Percentiles rank a stretch among this genome's conserved stretches.
Conservation (phyloP, 352 stramenopile species). For the Pythium dissimile region DNA sequence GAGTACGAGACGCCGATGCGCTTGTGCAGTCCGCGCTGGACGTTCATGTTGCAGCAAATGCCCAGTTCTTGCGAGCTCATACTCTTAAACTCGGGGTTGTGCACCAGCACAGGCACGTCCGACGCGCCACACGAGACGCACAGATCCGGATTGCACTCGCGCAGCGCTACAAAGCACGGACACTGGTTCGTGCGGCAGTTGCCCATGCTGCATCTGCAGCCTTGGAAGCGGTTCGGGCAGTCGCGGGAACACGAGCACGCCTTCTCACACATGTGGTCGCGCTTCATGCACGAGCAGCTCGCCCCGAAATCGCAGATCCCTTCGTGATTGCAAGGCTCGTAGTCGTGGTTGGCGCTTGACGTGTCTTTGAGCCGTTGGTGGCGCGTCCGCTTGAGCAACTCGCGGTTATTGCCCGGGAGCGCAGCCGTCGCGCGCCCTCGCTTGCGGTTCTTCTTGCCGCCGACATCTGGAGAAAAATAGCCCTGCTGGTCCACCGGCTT, state of each 20-base stretch:
- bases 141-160: conserved; percentile 58
- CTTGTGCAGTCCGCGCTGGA: conserved; percentile 32
- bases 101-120: conserved; percentile 32
- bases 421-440: conserved; percentile 28
- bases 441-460: conserved; percentile 38
- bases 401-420: conserved; percentile 41
- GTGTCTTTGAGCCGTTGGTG: conserved; percentile 68
- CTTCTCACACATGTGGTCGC: conserved; percentile 79
- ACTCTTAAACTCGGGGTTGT: conserved; percentile 15
- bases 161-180: conserved; percentile 45
- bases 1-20: conserved; percentile 43
- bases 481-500: conserved; percentile 15
- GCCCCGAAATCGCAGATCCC: conserved; percentile 46
- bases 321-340: conserved; percentile 78
- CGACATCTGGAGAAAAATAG: conserved; percentile 40
- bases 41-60: conserved; percentile 34
- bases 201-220: conserved; percentile 36
- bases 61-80: conserved; percentile 16
- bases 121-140: conserved; percentile 44
- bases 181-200: conserved; percentile 47
- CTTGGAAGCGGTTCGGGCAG: conserved; percentile 68
- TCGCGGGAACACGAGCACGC: conserved; percentile 78
- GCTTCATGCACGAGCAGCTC: conserved; percentile 69
- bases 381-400: conserved; percentile 55
- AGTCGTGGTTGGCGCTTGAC: conserved; percentile 56